Conservation (phyloP, 768 basidiomycete genomes). For the Auricularia heimuer region DNA sequence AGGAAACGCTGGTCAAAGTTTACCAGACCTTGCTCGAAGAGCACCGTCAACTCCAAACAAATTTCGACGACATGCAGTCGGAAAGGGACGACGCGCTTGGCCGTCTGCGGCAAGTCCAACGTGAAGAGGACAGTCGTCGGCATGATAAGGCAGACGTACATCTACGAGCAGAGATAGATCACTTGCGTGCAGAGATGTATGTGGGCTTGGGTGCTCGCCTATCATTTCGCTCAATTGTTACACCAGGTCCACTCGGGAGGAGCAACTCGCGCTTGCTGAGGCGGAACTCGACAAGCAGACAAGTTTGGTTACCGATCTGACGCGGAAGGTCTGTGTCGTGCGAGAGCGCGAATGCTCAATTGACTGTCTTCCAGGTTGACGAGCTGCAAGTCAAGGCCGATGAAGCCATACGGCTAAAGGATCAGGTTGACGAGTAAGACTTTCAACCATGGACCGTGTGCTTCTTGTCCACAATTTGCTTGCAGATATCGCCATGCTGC, state of each 20-base stretch:
- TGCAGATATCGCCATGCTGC: slow-evolving; percentile 81
- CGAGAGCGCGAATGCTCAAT: not conserved
- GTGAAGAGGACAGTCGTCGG: slow-evolving; percentile 46
- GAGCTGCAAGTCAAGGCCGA: slow-evolving; percentile 73
- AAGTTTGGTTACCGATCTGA: slow-evolving; percentile 56
- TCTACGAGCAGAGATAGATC: slow-evolving; percentile 72
- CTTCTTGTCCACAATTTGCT: no score
- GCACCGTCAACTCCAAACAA: slow-evolving; percentile 63
- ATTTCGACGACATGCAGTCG: slow-evolving; percentile 61
- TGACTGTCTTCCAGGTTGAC: slow-evolving; percentile 35
- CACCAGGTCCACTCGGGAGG: slow-evolving; percentile 39
- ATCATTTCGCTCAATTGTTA: slow-evolving; percentile 1
- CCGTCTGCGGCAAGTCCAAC: slow-evolving; percentile 49
- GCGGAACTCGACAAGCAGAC: slow-evolving; percentile 76
- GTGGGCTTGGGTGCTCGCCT: slow-evolving; percentile 22
- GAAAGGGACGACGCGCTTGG: slow-evolving; percentile 71
- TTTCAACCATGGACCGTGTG: slow-evolving; percentile 3
- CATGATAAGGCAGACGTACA: slow-evolving; percentile 68
- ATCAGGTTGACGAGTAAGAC: slow-evolving; percentile 86
- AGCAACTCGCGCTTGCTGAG: slow-evolving; percentile 75
- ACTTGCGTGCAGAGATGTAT: slow-evolving; percentile 75
- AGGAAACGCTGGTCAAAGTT: slow-evolving; percentile 75
- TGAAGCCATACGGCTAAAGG: slow-evolving; percentile 72
- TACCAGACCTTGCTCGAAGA: slow-evolving; percentile 71
- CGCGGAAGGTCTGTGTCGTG: slow-evolving; percentile 37